Evolutionary conservation across 371 early-diverging fungal genomes (phyloP).

Genomic region (Mortierella sp.): DNA sequence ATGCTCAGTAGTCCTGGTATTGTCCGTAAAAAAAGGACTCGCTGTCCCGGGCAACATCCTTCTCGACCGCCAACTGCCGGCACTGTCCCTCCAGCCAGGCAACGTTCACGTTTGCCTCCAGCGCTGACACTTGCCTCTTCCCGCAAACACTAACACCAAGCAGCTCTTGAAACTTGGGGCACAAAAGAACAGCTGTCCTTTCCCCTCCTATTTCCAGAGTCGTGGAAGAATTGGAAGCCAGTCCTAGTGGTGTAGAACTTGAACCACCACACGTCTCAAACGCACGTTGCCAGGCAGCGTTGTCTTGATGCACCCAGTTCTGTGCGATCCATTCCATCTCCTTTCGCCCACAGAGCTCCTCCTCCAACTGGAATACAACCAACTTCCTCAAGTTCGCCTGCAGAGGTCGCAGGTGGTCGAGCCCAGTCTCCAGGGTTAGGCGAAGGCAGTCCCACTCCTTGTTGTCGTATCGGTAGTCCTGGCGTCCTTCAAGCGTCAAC

Average conservation of each 20-base stretch:
- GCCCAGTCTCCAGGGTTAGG: constrained; percentile 30
- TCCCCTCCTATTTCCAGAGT: background rate
- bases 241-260: background rate
- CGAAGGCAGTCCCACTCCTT: constrained; percentile 24
- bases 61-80: background rate
- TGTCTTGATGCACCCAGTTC: constrained; percentile 28
- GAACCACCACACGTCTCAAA: background rate
- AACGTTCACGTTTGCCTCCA: background rate
- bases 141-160: constrained; percentile 14
- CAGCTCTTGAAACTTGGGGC: constrained; percentile 26
- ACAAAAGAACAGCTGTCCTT: background rate
- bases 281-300: constrained; percentile 13
- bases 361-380: constrained; percentile 19
- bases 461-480: background rate
- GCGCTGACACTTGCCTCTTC: background rate
- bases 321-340: constrained; percentile 43
- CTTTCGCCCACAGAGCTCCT: constrained; percentile 17
- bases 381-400: constrained; percentile 21
- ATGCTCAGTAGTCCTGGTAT: constrained; percentile 2
- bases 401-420: constrained; percentile 23
- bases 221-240: background rate
- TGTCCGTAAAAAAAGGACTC: background rate
- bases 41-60: background rate
- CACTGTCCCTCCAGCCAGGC: background rate
- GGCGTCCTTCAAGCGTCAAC: constrained; percentile 32